These are phyloP conservation scores for Pelargonium nanum DNA, from an alignment of 345 rosid species.

Conservation along the genomic window DNA sequence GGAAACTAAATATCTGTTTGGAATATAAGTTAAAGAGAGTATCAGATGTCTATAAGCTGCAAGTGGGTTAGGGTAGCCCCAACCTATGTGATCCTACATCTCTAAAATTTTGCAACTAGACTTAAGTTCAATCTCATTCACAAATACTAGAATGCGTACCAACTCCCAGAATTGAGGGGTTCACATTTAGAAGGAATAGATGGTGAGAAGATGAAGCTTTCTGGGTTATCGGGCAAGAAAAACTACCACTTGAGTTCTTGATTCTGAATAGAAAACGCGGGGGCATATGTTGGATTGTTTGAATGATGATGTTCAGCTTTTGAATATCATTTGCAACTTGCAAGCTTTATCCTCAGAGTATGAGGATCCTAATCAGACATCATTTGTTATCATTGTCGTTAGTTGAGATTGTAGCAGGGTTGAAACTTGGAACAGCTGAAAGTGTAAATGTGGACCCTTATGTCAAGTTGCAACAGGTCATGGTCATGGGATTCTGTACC, in stretches of 20 bases:
- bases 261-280: not conserved
- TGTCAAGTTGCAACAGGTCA: conserved; percentile 33
- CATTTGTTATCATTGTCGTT: not conserved
- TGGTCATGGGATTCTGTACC: conserved; percentile 24
- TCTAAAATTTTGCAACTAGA: conserved; percentile 25
- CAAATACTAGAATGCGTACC: conserved; percentile 6
- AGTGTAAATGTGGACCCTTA: conserved; percentile 1
- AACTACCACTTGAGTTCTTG: not conserved
- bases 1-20: too few relatives aligned
- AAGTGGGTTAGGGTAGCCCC: conserved; percentile 44
- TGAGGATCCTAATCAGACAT: not conserved
- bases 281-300: not conserved
- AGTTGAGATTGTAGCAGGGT: not conserved
- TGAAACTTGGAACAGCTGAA: not conserved
- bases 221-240: not conserved
- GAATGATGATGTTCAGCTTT: not conserved
- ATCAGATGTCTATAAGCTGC: conserved; percentile 23
- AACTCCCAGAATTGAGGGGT: not conserved
- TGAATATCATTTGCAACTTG: not conserved
- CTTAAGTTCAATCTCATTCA: conserved; percentile 20
- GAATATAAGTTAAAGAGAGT: conserved; percentile 12
- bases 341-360: not conserved
- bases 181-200: too few relatives aligned
- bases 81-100: conserved; percentile 16
- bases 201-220: not conserved